Evolutionary conservation across 768 basidiomycete species (phyloP), one percentile per base, ranked within the genome.

Genomic region (Lactarius deliciosus): DNA sequence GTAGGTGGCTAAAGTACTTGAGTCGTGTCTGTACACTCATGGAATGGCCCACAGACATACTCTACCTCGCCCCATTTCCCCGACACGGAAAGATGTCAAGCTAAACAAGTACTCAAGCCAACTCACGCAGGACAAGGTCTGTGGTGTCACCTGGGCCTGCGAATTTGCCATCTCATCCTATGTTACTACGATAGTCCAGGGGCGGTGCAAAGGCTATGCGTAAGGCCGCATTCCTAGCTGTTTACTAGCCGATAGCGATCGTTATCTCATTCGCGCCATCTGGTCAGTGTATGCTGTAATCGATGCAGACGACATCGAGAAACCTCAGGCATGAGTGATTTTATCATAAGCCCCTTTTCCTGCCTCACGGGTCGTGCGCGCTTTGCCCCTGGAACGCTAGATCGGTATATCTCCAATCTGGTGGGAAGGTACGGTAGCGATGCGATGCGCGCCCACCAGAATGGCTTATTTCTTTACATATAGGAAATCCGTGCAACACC

Each of bases 131-230:
- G 81, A 87, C 74, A 93, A 93, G 81, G 90, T 87, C 36, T 61
- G 75, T 32, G 15, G 40, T 53, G 5, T 28, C 16, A 15, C 50
- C 54, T 16, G n/a, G 25, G 66, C 60, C 36, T 57, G 28, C n/a
- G 4, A 22, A 59, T 28, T 43, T 60, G 16, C 45, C 38, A 25
- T 18, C 60, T 20, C 45, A 4, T 18, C 36, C 15, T 43, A n/a
- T n/a, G n/a, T n/a, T n/a, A n/a, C n/a, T n/a, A n/a, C 11, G 11
- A 38, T 64, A 87, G 86, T 76, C 79, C 64, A 85, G 82, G 60
- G 92, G 91, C 68, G 88, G 86, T 43, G 91, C 92, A 10, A 91
- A 94, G 76, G 92, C 92, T 41, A 94, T 94, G 92, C 80, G 91
- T 93, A 72, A 76, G 88, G 75, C 22, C 22, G 50, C 47, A 8